Base-by-base conservation (phyloP, 225 moss, liverwort and hornwort genomes). In the Climacium dendroides region DNA sequence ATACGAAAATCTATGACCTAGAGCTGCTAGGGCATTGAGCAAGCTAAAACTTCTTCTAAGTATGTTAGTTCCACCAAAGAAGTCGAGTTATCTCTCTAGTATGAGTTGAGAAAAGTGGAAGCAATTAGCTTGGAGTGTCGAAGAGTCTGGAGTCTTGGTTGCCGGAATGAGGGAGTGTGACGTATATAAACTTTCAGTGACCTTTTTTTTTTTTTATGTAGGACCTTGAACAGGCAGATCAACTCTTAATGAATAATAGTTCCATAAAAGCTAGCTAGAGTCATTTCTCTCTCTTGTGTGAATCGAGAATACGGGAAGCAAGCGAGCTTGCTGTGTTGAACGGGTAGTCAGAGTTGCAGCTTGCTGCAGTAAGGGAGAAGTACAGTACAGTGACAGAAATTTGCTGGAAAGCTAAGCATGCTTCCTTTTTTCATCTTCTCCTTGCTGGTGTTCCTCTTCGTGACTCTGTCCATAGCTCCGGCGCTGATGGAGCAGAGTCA, bases 361-460 rank as follows among this genome's bases (percentile, higher is more conserved):
- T 76, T 35, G 28, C 24, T 57, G 39, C 25, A 57, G 19, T 12
- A 58, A 58, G 60, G 30, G 59, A 78, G 78, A 79, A 62, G n/a
- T n/a, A 25, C 24, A 62, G n/a, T n/a, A 25, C 24, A 23, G 34
- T 79, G 30, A 30, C 79, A 13, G 9, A 30, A 32, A 20, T 19
- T 43, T 43, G 28, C 64, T 12, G 28, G 64, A n/a, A 53, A 28
- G 45, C 45, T 45, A 45, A 34, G 41, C 71, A 84, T 94, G 94
- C 85, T 94, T 79, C 91, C 89, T 34, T 60, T 94, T 39, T 94
- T 94, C 88, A 92, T 94, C 75, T 88, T 92, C 54, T 92, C 94
- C 69, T 73, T 94, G 65, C 85, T 92, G 43, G 88, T 94, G 84
- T 94, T 94, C 30, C 89, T 94, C 23, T 25, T 91, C 26, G 89